These are phyloP conservation scores for Sclerotinia minor DNA, from an alignment of 2,329 filamentous ascomycete species.

Conservation along the genomic window DNA sequence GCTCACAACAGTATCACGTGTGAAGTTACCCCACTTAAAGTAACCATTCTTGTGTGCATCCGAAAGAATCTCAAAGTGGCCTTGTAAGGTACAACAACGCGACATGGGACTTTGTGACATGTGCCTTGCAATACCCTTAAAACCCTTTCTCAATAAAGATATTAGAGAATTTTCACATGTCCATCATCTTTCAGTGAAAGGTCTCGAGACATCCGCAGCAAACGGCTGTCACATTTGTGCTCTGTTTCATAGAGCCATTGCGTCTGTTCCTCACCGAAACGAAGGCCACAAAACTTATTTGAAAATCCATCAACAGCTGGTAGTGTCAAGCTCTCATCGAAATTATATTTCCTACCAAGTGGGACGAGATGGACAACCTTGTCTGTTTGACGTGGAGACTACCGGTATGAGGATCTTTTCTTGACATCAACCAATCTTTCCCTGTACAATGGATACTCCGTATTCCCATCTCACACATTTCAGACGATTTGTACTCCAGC, in stretches of 20 bases:
- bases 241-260: slow-evolving; percentile 20
- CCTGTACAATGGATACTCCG: too few species aligned
- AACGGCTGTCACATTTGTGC: slow-evolving; percentile 25
- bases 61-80: neutral
- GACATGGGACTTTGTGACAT: slow-evolving; percentile 9
- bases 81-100: too few species aligned
- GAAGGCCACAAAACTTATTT: slow-evolving; percentile 20
- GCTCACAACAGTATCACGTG: slow-evolving; percentile 10
- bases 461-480: slow-evolving; percentile 5
- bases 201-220: slow-evolving; percentile 20
- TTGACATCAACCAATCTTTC: neutral
- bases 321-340: neutral
- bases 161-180: slow-evolving; percentile 1
- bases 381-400: slow-evolving; percentile 26
- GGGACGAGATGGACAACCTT: slow-evolving; percentile 18
- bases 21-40: slow-evolving; percentile 13
- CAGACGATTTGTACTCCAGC: slow-evolving; percentile 24
- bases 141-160: slow-evolving; percentile 5
- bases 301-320: slow-evolving; percentile 8
- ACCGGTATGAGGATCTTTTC: slow-evolving; percentile 22
- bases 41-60: neutral
- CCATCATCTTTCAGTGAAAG: slow-evolving; percentile 27
- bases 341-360: slow-evolving; percentile 23
- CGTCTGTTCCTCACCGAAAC: neutral
- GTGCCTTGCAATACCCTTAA: slow-evolving; percentile 6